Percentiles rank a stretch among this genome's conserved stretches.
Conservation (phyloP, 495 filamentous ascomycete species). For the Xylaria acuta region DNA sequence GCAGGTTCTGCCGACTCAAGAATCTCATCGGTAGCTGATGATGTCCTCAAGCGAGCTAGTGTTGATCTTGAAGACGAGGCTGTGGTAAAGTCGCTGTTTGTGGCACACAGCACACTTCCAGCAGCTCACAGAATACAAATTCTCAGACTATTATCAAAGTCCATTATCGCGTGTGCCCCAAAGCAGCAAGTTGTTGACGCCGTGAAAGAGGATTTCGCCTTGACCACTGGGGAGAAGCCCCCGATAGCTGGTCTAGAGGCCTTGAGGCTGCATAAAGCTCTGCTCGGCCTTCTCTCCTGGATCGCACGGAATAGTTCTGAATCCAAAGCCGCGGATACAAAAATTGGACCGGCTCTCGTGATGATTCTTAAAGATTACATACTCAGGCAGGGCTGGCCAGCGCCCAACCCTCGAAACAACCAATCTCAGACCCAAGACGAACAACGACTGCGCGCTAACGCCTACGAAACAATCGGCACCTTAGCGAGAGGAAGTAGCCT, state of each 20-base stretch:
- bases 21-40: constrained; percentile 80
- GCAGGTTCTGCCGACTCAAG: constrained; percentile 81
- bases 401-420: constrained; percentile 47
- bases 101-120: constrained; percentile 73
- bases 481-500: constrained; percentile 64
- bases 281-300: constrained; percentile 91
- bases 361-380: constrained; percentile 75
- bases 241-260: constrained; percentile 67
- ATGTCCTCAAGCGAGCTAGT: constrained; percentile 77
- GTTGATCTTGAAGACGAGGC: constrained; percentile 73
- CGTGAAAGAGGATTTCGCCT: constrained; percentile 67
- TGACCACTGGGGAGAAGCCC: constrained; percentile 45
- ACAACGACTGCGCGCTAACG: constrained; percentile 70
- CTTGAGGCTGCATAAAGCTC: constrained; percentile 75
- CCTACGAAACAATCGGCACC: constrained; percentile 86
- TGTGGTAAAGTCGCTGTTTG: constrained; percentile 68
- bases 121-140: constrained; percentile 77
- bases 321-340: constrained; percentile 56
- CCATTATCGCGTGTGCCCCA: constrained; percentile 67
- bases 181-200: constrained; percentile 68
- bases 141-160: constrained; percentile 76
- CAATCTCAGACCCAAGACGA: constrained; percentile 61
- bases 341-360: constrained; percentile 74
- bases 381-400: constrained; percentile 83
- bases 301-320: constrained; percentile 74